Evolutionary conservation across 2,329 filamentous ascomycete genomes (phyloP).

Genomic region (Colletotrichum chlorophyti): DNA sequence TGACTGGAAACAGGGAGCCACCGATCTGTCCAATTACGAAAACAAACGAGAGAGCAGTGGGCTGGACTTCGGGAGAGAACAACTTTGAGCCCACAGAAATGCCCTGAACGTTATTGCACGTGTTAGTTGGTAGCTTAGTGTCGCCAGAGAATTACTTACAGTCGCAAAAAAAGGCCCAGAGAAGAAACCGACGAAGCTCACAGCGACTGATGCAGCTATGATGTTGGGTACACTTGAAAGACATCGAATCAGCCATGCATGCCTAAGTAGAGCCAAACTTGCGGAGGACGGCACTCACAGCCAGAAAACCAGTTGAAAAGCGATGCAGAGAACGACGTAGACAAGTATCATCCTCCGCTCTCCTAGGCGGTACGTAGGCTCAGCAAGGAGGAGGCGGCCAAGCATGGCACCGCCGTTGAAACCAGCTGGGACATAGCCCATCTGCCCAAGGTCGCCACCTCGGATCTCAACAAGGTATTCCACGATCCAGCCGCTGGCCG

Average conservation of each 20-base stretch:
- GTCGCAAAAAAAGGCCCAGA: slow-evolving; percentile 65
- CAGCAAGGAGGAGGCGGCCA: slow-evolving; percentile 62
- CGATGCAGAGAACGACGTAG: slow-evolving; percentile 59
- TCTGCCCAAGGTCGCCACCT: slow-evolving; percentile 58
- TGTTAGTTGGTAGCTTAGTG: neutral
- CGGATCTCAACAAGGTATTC: slow-evolving; percentile 69
- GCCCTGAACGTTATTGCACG: slow-evolving; percentile 42
- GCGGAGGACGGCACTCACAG: slow-evolving; percentile 46
- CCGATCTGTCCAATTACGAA: slow-evolving; percentile 65
- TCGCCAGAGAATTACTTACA: slow-evolving; percentile 38
- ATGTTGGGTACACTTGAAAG: slow-evolving; percentile 52
- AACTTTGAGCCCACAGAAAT: slow-evolving; percentile 61
- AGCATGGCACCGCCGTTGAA: slow-evolving; percentile 65
- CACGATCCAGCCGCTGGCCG: slow-evolving; percentile 68
- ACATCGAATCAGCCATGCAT: neutral
- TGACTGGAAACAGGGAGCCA: slow-evolving; percentile 60
- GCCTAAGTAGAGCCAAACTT: too few species aligned
- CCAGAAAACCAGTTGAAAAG: slow-evolving; percentile 66
- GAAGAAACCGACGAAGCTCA: slow-evolving; percentile 64
- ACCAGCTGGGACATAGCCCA: slow-evolving; percentile 69
- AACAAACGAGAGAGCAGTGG: slow-evolving; percentile 52
- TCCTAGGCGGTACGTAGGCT: slow-evolving; percentile 65
- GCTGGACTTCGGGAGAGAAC: slow-evolving; percentile 46
- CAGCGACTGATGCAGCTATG: slow-evolving; percentile 57
- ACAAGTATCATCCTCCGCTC: slow-evolving; percentile 63